phyloP scores from a whole-genome alignment of 148 eudicot species.

The Rhododendron simsii region DNA sequence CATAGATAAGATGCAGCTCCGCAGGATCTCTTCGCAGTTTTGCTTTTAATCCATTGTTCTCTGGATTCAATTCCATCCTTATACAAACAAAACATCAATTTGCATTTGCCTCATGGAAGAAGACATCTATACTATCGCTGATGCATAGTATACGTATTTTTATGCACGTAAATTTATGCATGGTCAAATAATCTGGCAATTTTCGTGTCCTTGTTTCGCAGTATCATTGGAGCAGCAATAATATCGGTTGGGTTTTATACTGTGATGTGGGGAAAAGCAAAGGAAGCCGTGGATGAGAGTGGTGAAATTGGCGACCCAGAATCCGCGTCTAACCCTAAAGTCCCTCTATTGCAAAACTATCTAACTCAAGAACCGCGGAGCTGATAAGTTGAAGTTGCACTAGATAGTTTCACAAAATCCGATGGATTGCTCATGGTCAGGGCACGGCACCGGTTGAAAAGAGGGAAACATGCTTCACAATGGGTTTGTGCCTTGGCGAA shows the following conservation, averaged over 20 bases:
- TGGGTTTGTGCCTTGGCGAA: not conserved
- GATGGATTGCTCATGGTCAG: not conserved
- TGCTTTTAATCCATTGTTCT: not conserved
- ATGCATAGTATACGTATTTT: too few relatives aligned
- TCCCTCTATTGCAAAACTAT: conserved; percentile 31
- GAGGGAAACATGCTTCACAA: not conserved
- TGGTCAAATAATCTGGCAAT: too few relatives aligned
- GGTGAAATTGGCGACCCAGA: conserved; percentile 21
- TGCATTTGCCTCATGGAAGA: not conserved
- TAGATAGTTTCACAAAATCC: not conserved
- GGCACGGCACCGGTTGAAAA: not conserved
- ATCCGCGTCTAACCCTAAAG: conserved; percentile 18
- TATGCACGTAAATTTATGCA: not conserved
- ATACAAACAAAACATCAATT: not conserved
- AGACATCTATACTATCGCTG: not conserved
- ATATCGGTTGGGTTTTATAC: conserved; percentile 48
- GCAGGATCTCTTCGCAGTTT: not conserved
- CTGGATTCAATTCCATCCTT: not conserved
- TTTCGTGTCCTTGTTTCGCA: conserved; percentile 12
- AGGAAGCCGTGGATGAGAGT: conserved; percentile 30
- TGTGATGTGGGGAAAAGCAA: conserved; percentile 64
- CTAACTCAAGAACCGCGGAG: not conserved
- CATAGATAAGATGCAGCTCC: not conserved
- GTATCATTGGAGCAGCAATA: conserved; percentile 43
- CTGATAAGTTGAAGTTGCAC: not conserved